Evolutionary conservation across 805 yeast genomes (phyloP).

Genomic region (Lachancea mirantina): DNA sequence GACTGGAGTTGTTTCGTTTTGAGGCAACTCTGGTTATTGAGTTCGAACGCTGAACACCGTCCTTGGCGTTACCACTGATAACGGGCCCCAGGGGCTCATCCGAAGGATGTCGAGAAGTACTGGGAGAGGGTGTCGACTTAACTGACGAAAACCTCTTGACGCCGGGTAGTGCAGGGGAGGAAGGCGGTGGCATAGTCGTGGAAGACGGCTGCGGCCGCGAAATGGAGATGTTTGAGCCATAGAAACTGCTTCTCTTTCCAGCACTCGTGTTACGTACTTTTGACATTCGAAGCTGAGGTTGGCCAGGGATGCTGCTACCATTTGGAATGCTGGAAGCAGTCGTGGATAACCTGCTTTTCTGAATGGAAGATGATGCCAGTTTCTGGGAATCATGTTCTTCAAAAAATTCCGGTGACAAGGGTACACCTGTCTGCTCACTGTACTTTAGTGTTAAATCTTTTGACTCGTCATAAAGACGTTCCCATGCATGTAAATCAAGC

Average conservation of each 20-base stretch:
- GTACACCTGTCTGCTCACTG: conserved; percentile 14
- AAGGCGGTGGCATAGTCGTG: conserved; percentile 4
- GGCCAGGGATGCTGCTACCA: conserved; percentile 3
- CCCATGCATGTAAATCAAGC: conserved; percentile 16
- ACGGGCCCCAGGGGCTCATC: conserved; percentile 2
- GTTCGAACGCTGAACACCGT: no score
- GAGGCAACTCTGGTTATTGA: no score
- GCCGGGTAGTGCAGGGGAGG: conserved; percentile 20
- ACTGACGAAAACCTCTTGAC: conserved; percentile 19
- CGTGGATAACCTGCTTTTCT: neutral
- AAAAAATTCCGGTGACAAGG: conserved; percentile 2
- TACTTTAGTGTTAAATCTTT: conserved; percentile 14
- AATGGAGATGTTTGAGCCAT: conserved; percentile 13
- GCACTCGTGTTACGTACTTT: conserved; percentile 9
- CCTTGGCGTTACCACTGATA: neutral
- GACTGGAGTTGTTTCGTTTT: no score
- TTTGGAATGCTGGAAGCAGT: neutral
- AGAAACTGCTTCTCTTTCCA: conserved; percentile 22
- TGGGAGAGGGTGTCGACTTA: conserved; percentile 10
- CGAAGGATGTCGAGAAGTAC: conserved; percentile 6
- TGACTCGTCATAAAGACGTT: conserved; percentile 14
- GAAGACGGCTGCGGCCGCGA: conserved; percentile 9
- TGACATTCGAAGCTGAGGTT: conserved; percentile 7
- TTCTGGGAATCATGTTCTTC: conserved; percentile 4
- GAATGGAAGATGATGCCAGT: neutral